phyloP scores from a whole-genome alignment of 2,329 filamentous ascomycete genomes.

The Myriosclerotinia duriaeana region DNA sequence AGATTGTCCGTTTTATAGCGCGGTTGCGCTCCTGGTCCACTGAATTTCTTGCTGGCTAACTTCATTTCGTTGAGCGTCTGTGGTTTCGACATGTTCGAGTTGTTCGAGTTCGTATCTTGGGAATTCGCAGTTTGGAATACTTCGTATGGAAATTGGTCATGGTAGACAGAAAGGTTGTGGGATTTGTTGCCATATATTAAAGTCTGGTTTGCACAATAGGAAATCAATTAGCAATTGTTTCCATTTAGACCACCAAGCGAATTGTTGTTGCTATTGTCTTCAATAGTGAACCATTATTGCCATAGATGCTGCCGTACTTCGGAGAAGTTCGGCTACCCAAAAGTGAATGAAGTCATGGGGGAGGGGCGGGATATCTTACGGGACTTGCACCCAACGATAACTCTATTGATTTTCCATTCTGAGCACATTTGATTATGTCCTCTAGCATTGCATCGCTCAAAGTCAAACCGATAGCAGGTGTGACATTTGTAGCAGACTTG shows the following conservation, averaged over 20 bases:
- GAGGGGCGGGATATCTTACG: conserved; percentile 48
- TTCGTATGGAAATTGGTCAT: conserved; percentile 53
- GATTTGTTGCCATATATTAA: conserved; percentile 24
- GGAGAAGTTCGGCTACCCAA: neutral
- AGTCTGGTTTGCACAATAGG: conserved; percentile 18
- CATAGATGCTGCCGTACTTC: neutral
- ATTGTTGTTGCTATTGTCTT: conserved; percentile 15
- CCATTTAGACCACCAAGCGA: conserved; percentile 25
- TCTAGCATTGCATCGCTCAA: conserved; percentile 59
- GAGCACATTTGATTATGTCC: conserved; percentile 60
- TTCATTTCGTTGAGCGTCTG: conserved; percentile 3
- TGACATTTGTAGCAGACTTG: conserved; percentile 15
- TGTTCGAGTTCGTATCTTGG: conserved; percentile 26
- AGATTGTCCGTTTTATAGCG: conserved; percentile 11
- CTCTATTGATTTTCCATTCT: conserved; percentile 56
- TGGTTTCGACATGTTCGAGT: conserved; percentile 9
- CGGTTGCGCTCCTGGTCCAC: conserved; percentile 2
- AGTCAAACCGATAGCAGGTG: conserved; percentile 49
- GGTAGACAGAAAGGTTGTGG: conserved; percentile 38
- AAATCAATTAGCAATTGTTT: conserved; percentile 20
- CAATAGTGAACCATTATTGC: conserved; percentile 2
- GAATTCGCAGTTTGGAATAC: conserved; percentile 54
- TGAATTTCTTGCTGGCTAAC: conserved; percentile 20
- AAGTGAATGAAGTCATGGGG: conserved; percentile 21
- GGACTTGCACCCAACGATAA: conserved; percentile 58